Evolutionary conservation across 169 alveolate species (phyloP), one percentile per base, ranked within the genome.

Genomic region (Haemoproteus tartakovskyi): DNA sequence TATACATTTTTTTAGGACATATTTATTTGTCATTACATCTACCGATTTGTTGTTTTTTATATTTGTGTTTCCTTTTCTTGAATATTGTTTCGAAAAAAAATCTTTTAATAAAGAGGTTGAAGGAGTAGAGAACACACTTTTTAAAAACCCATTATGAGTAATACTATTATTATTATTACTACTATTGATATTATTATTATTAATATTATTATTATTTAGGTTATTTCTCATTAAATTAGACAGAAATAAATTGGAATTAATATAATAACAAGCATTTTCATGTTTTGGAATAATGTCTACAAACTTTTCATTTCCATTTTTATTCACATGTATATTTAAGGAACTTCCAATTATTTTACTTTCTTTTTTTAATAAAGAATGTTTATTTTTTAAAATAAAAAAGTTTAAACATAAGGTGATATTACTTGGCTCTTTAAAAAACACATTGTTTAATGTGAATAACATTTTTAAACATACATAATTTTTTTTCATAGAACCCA

Each of bases 161-260:
- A n/a, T 14, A 1, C n/a, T 14, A 52, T 52, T 52, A 8, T 11
- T 52, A 22, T 52, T 5, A 52, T 22, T 14, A 52, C 11, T 30
- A 26, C 30, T 14, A 9, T 52, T 21, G n/a, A 18, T 22, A 22
- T 52, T 24, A 5, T n/a, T 27, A 52, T 6, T 12, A 12, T 22
- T 24, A 11, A 18, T 22, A 24, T 14, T 9, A 24, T 52, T 52
- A 8, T 1, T 22, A 27, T 16, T 14, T 27, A 46, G 8, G 11
- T 9, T 11, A 16, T 16, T 37, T 36, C 29, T 37, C 18, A 2
- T 38, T 47, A 38, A 40, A 8, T 19, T 41, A 46, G 8, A 56
- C 22, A 18, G 82, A 52, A 11, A 67, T 36, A 41, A 67, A 33
- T 22, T 54, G 12, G 82, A 54, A 36, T 52, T 67, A 12, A 67